These are phyloP conservation scores for Phytophthora pistaciae DNA, from an alignment of 352 stramenopile genomes.

Conservation along the genomic window DNA sequence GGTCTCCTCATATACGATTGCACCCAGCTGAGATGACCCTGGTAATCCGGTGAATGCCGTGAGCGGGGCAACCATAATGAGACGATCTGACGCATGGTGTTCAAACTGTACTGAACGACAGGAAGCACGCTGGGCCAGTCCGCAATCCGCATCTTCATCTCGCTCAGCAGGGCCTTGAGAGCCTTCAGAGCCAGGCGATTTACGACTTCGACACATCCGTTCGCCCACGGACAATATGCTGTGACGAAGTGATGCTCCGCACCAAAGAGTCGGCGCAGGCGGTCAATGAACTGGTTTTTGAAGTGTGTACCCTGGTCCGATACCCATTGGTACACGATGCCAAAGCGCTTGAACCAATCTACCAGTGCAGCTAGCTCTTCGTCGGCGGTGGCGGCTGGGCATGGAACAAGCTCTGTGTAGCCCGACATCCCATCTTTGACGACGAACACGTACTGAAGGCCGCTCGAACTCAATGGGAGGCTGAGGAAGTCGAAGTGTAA, in stretches of 20 bases:
- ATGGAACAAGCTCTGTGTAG: not conserved
- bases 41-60: not conserved
- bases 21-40: not conserved
- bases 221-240: not conserved
- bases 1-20: not conserved
- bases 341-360: not conserved
- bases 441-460: not conserved
- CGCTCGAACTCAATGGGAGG: not conserved
- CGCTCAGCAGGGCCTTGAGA: not conserved
- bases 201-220: not conserved
- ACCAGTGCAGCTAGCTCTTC: not conserved
- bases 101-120: not conserved
- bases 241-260: not conserved
- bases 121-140: not conserved
- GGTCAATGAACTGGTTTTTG: not conserved
- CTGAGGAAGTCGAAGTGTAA: slow-evolving; percentile 1
- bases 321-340: not conserved
- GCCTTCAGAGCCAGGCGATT: not conserved
- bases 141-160: not conserved
- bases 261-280: not conserved
- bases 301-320: not conserved
- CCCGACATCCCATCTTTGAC: not conserved
- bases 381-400: not conserved
- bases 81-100: not conserved
- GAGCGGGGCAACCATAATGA: not conserved